A percentile compares a stretch with the other conserved stretches of the same genome.
phyloP scores from a whole-genome alignment of 1,139 yeast species.

The Taiozyma sp. region DNA sequence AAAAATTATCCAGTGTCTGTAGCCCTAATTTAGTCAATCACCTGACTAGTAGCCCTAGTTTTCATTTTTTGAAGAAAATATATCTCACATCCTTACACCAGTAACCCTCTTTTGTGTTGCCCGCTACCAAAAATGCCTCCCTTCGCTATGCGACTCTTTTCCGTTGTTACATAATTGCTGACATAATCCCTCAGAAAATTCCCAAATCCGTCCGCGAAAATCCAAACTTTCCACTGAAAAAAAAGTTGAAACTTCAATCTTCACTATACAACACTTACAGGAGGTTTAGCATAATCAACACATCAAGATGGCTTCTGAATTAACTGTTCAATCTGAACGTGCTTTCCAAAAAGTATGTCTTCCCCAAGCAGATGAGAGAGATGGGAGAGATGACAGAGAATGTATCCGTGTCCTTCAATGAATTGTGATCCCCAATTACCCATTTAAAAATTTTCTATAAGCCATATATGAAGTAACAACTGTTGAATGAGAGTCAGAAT shows the following conservation, averaged over 20 bases:
- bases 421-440: background rate
- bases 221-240: conserved; percentile 1
- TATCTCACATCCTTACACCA: background rate
- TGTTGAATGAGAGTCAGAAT: background rate
- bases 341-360: conserved; percentile 99
- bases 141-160: background rate
- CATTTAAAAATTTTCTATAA: background rate
- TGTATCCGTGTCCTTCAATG: background rate
- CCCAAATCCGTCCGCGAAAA: background rate
- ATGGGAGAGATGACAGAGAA: background rate
- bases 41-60: background rate
- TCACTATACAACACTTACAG: conserved; percentile 4
- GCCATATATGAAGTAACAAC: background rate
- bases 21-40: background rate
- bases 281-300: conserved; percentile 1
- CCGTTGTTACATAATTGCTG: background rate
- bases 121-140: background rate
- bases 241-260: conserved; percentile 5
- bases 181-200: background rate
- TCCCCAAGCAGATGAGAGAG: background rate
- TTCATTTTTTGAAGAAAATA: background rate
- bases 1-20: too few relatives aligned
- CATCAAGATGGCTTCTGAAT: conserved; percentile 94
- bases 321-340: conserved; percentile 99
- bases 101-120: background rate